Conservation (phyloP, 2,329 filamentous ascomycete genomes). For the Ophiosphaerella herpotricha region DNA sequence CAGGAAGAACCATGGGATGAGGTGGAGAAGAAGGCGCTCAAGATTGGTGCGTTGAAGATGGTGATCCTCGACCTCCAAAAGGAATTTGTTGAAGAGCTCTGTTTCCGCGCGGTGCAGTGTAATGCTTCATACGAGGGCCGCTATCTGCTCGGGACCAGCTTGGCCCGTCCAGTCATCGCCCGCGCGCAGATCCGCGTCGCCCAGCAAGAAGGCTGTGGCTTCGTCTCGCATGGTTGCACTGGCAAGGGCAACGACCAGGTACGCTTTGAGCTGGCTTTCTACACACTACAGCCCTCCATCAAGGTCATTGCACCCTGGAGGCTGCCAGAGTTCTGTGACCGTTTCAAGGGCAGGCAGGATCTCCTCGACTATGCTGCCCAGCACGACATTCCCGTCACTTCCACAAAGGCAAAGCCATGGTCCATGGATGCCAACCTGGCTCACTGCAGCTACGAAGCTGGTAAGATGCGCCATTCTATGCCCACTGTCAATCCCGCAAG, state of each 20-base stretch:
- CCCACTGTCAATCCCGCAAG: too few species aligned
- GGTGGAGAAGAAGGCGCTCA: constrained; percentile 73
- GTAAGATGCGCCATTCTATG: constrained; percentile 35
- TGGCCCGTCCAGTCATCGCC: constrained; percentile 73
- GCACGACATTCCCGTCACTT: constrained; percentile 71
- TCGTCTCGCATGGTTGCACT: constrained; percentile 54
- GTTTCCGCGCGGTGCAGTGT: constrained; percentile 79
- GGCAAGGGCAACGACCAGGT: constrained; percentile 66
- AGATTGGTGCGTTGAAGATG: constrained; percentile 70
- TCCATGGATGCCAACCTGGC: constrained; percentile 68
- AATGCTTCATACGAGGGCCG: constrained; percentile 63
- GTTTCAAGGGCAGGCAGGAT: constrained; percentile 72
- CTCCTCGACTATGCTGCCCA: constrained; percentile 72
- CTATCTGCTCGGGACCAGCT: constrained; percentile 59
- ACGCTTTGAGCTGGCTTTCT: constrained; percentile 67
- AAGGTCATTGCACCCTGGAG: constrained; percentile 79
- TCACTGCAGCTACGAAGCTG: constrained; percentile 80
- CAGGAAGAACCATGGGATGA: constrained; percentile 60
- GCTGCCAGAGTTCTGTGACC: constrained; percentile 69
- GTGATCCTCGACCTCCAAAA: constrained; percentile 67
- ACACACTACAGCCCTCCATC: constrained; percentile 66
- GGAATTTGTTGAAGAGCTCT: constrained; percentile 80
- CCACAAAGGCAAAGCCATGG: constrained; percentile 68
- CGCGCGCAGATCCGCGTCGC: constrained; percentile 68
- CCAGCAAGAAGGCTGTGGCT: constrained; percentile 63